Evolutionary conservation across 2,329 filamentous ascomycete species (phyloP).

Genomic region (Ciborinia camelliae): DNA sequence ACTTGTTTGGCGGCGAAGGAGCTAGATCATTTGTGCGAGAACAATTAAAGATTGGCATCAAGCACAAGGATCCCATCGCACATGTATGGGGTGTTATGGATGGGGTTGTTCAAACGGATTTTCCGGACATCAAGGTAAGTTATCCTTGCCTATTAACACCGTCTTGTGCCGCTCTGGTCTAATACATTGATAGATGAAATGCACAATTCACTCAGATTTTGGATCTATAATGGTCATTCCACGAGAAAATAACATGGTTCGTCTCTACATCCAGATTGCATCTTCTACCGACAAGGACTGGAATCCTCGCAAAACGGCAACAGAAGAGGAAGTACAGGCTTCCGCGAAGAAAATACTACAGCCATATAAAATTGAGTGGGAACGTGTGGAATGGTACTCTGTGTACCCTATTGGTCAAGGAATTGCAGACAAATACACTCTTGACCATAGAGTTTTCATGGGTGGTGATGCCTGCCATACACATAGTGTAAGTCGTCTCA

Average conservation of each 20-base stretch:
- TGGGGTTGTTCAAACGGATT: slow-evolving; percentile 67
- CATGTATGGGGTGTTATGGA: slow-evolving; percentile 77
- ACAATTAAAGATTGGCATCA: slow-evolving; percentile 66
- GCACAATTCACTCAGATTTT: slow-evolving; percentile 69
- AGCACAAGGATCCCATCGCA: slow-evolving; percentile 65
- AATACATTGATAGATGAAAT: slow-evolving; percentile 55
- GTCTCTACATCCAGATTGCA: slow-evolving; percentile 66
- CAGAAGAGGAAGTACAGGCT: slow-evolving; percentile 59
- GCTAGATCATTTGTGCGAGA: slow-evolving; percentile 64
- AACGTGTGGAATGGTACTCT: slow-evolving; percentile 69
- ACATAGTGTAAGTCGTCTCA: slow-evolving; percentile 56
- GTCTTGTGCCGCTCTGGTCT: slow-evolving; percentile 46
- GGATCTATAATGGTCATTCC: slow-evolving; percentile 81
- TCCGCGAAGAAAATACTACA: slow-evolving; percentile 63
- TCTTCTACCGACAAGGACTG: slow-evolving; percentile 60
- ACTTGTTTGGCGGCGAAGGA: slow-evolving; percentile 69
- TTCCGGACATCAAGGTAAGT: slow-evolving; percentile 75
- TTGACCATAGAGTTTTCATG: slow-evolving; percentile 68
- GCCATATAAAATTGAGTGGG: slow-evolving; percentile 66
- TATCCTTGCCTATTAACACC: slow-evolving; percentile 36
- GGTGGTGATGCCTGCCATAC: slow-evolving; percentile 78
- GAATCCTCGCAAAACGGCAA: slow-evolving; percentile 60
- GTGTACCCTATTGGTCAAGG: slow-evolving; percentile 76
- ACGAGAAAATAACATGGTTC: slow-evolving; percentile 64
- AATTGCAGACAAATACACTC: slow-evolving; percentile 63